Evolutionary conservation across 1,284 basidiomycete genomes (phyloP).

Genomic region (Cerrena zonata): DNA sequence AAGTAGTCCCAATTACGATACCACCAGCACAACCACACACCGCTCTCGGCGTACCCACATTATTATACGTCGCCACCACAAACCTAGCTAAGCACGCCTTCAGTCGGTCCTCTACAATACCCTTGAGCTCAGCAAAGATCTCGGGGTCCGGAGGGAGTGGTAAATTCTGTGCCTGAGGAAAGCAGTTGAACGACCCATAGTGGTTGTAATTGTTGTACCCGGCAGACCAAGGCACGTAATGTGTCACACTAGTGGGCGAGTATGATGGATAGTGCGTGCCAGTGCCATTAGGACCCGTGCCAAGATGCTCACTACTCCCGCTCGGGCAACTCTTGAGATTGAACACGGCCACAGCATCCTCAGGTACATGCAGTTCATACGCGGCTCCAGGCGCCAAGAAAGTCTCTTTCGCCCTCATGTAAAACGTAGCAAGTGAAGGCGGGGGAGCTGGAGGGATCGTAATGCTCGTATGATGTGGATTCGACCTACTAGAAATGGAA

Average conservation of each 20-base stretch:
- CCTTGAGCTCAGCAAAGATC: slow-evolving; percentile 52
- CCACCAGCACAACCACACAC: slow-evolving; percentile 65
- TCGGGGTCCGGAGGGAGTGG: slow-evolving; percentile 46
- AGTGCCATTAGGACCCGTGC: slow-evolving; percentile 8
- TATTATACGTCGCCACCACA: slow-evolving; percentile 62
- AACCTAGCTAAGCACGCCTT: slow-evolving; percentile 61
- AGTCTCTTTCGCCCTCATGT: slow-evolving; percentile 68
- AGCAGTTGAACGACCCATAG: neutral
- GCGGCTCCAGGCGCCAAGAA: slow-evolving; percentile 64
- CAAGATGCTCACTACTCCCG: neutral
- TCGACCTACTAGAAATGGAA: neutral
- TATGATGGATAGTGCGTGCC: neutral
- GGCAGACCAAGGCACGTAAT: neutral
- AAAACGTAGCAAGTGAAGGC: slow-evolving; percentile 60
- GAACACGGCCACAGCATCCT: slow-evolving; percentile 60
- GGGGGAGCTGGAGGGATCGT: slow-evolving; percentile 14
- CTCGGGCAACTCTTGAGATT: slow-evolving; percentile 25
- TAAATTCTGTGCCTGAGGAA: neutral
- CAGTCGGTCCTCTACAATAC: slow-evolving; percentile 55
- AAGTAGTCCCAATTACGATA: slow-evolving; percentile 30
- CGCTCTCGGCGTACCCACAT: slow-evolving; percentile 69
- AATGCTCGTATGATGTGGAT: neutral
- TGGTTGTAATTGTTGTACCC: neutral
- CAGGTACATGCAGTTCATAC: slow-evolving; percentile 67
- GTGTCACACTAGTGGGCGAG: neutral